Evolutionary conservation across 768 basidiomycete species (phyloP).

Genomic region (Termitomyces sp.): DNA sequence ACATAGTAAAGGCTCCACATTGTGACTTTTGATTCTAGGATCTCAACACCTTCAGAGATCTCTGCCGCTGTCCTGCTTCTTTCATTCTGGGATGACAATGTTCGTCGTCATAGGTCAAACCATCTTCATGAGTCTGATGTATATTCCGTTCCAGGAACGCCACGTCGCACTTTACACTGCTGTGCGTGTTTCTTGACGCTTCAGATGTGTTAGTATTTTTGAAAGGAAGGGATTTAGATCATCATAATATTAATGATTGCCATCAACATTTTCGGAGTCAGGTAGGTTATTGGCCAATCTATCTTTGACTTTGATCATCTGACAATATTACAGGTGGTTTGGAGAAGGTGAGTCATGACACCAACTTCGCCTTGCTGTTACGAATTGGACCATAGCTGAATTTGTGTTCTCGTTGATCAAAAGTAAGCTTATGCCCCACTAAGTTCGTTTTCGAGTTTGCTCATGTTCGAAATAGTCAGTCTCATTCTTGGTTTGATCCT

Average conservation of each 20-base stretch:
- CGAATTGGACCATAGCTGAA: conserved; percentile 36
- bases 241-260: conserved; percentile 50
- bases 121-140: not conserved
- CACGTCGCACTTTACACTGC: conserved; percentile 56
- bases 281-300: conserved; percentile 26
- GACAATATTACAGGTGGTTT: conserved; percentile 37
- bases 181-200: conserved; percentile 13
- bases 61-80: conserved; percentile 66
- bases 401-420: conserved; percentile 65
- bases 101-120: conserved; percentile 19
- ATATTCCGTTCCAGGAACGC: conserved; percentile 24
- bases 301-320: not conserved
- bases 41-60: conserved; percentile 69
- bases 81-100: conserved; percentile 66
- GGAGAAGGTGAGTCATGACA: conserved; percentile 46
- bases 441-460: not conserved
- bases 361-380: not conserved
- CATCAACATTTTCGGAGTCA: conserved; percentile 70
- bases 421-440: conserved; percentile 27
- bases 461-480: conserved; percentile 29
- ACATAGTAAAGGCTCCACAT: not conserved
- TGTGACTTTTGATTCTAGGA: conserved; percentile 23
- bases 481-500: conserved; percentile 58
- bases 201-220: not conserved
- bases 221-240: conserved; percentile 16